Base-by-base conservation (phyloP, 1,284 basidiomycete species). In the Trichosporon sp. region DNA sequence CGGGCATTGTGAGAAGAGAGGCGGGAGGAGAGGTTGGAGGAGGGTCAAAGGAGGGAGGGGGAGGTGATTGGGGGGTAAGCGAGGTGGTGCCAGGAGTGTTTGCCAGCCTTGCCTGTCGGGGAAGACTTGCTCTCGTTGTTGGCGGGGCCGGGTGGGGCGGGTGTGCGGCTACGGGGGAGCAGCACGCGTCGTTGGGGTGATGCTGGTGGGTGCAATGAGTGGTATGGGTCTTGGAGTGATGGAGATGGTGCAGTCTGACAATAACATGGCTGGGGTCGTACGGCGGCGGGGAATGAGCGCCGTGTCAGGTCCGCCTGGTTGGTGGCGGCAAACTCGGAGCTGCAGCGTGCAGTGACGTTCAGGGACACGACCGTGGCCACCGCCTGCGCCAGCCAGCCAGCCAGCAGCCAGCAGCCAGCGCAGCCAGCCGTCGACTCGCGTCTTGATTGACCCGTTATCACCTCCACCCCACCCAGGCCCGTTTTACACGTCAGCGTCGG, bases 1-100 rank as follows among this genome's bases (percentile, higher is more conserved):
- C 13, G 58, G 72, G 53, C 71, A 76, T 75, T 63, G 58, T 42
- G 67, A n/a, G 47, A 35, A 21, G 65, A 25, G 31, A 42, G n/a
- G 27, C 31, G 63, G 29, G 27, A 31, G 42, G 35, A 32, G 44
- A 29, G 65, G 42, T 42, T 11, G 42, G 31, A 38, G 29, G 62
- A 32, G 25, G 34, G 67, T 44, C 9, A 34, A 44, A 32, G 47
- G 27, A 42, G 29, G 27, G 47, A 47, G 65, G 34, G 21, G 56
- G 8, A 38, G 27, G 65, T 35, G 47, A 47, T 35, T 18, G 21
- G 53, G 53, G 23, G 35, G 7, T 13, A 38, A 42, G 38, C 38
- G 47, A 27, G 62, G 34, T 27, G 62, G 15, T 27, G 63, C 27
- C 25, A n/a, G 64, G 23, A 0, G 12, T 12, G 29, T 21, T 44